Base-by-base conservation (phyloP, 2,329 filamentous ascomycete species). In the Pseudogymnoascus sp. region DNA sequence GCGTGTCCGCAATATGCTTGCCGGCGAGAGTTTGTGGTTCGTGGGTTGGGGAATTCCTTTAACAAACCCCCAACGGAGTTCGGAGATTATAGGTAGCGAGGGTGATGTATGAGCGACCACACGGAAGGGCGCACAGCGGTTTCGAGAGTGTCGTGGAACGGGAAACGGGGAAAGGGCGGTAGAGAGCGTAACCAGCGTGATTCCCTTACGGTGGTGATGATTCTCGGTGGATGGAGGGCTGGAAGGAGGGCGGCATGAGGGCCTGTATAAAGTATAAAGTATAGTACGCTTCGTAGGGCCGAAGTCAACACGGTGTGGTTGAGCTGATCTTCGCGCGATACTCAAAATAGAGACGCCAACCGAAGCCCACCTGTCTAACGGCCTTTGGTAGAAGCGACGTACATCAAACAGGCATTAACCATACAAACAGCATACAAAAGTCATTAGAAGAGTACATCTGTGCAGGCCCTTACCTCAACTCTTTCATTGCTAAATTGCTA, bases 271-370 rank as follows among this genome's bases (percentile, higher is more conserved):
- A 56, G 50, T 31, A 56, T 56, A 53, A 53, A 53, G 46, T 53
- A 28, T 53, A 31, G 14, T 19, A 19, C 19, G 26, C 46, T 33
- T 56, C 28, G 50, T 33, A 56, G 50, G 50, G 50, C 50, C 50
- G 50, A 56, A 33, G 50, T 56, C 50, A 56, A 56, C 8, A 19
- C 10, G 28, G 26, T 33, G 50, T 56, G 50, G 26, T 56, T 56
- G 50, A 56, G 50, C 50, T 56, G 50, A 56, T 56, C 50, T 56
- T 33, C 10, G 12, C 26, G n/a, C 50, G 50, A 56, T 56, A 56
- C 50, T 56, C 50, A 56, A 56, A 56, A 56, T 56, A 56, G 50
- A 31, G 50, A 56, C 50, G 50, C 28, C 50, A 56, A 56, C 50
- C 50, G 50, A 56, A 56, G 50, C 10, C 50, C 50, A 56, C 50